These are phyloP conservation scores for Parietichytrium sp. DNA, from an alignment of 108 stramenopile species.

Conservation along the genomic window DNA sequence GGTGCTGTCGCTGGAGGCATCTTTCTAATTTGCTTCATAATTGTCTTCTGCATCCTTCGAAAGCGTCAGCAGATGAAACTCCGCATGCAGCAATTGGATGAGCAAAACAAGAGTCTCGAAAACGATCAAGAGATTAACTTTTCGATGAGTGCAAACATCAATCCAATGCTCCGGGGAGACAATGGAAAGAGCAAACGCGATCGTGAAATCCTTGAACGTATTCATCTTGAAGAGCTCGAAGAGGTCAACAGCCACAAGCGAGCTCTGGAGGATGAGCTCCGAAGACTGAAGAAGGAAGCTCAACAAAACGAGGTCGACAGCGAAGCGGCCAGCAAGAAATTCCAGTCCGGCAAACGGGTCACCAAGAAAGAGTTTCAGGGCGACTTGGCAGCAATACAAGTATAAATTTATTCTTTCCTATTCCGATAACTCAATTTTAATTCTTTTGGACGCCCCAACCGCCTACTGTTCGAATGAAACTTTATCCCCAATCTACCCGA, in stretches of 20 bases:
- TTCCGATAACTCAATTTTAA: too few relatives aligned
- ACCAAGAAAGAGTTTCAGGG: too few relatives aligned
- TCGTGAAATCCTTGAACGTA: background rate
- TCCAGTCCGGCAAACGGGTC: too few relatives aligned
- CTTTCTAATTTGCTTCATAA: background rate
- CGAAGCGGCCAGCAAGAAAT: too few relatives aligned
- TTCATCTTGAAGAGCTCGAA: background rate
- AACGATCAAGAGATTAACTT: background rate
- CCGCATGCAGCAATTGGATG: background rate
- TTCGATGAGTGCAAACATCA: background rate
- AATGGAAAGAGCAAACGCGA: background rate
- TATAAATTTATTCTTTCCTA: too few relatives aligned
- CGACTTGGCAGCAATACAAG: too few relatives aligned
- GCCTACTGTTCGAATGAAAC: too few relatives aligned
- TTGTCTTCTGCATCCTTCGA: background rate
- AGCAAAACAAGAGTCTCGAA: slow-evolving; percentile 11
- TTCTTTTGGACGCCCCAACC: too few relatives aligned
- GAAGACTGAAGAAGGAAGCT: background rate
- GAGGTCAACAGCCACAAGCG: background rate
- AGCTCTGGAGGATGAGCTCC: background rate
- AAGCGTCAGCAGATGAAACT: slow-evolving; percentile 9
- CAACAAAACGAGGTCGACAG: too few relatives aligned
- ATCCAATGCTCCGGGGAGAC: background rate
- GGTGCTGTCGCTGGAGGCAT: background rate
- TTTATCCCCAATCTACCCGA: too few relatives aligned